Evolutionary conservation across 2,329 filamentous ascomycete genomes (phyloP).

Genomic region (Trichoderma gracile): DNA sequence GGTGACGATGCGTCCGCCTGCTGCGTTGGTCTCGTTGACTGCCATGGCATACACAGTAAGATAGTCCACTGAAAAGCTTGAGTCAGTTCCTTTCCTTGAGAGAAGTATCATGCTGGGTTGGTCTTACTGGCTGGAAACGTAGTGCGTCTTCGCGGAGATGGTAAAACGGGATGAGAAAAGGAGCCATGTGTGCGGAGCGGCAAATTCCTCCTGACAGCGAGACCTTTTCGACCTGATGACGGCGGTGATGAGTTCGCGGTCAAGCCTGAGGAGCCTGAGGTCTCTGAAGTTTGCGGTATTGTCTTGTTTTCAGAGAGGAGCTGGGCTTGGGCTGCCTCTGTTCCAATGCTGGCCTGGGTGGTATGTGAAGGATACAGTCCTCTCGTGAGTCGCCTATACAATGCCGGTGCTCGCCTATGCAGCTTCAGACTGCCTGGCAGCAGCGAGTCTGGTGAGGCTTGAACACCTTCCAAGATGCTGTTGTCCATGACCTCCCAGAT

Average conservation of each 20-base stretch:
- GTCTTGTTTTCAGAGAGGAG: background rate
- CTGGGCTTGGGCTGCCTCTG: background rate
- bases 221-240: conserved; percentile 5
- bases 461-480: conserved; percentile 18
- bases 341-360: background rate
- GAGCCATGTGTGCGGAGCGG: conserved; percentile 17
- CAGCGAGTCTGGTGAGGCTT: conserved; percentile 16
- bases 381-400: conserved; percentile 22
- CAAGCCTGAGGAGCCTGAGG: background rate
- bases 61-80: background rate
- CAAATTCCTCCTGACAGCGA: conserved; percentile 1
- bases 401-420: conserved; percentile 15
- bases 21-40: conserved; percentile 19
- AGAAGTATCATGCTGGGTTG: too few relatives aligned
- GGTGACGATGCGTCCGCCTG: conserved; percentile 17
- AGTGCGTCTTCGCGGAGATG: conserved; percentile 15
- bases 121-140: conserved; percentile 20
- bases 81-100: background rate
- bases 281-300: background rate
- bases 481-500: conserved; percentile 24
- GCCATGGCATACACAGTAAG: conserved; percentile 22
- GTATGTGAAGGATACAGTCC: conserved; percentile 13
- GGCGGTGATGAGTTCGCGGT: background rate
- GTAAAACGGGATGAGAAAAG: conserved; percentile 16
- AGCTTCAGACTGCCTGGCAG: conserved; percentile 12